Percentiles rank a stretch among this genome's conserved stretches.
phyloP scores from a whole-genome alignment of 2,329 filamentous ascomycete species.

The Shiraia sp. region DNA sequence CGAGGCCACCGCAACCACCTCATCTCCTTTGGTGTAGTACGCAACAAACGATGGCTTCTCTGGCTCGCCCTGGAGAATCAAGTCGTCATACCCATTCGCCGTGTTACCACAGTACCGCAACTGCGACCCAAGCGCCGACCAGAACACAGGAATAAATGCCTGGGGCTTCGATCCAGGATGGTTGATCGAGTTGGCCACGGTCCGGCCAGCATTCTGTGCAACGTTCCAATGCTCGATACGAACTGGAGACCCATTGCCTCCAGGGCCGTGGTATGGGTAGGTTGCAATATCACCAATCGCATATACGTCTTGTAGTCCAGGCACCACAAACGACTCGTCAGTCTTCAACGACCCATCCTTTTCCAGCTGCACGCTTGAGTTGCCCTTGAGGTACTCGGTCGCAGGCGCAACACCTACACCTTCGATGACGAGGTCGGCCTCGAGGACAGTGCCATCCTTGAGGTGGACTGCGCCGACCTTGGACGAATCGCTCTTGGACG shows the following conservation, averaged over 20 bases:
- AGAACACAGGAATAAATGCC: conserved; percentile 91
- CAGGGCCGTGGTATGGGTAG: conserved; percentile 91
- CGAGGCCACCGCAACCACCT: conserved; percentile 84
- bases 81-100: conserved; percentile 78
- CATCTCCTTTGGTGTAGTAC: conserved; percentile 86
- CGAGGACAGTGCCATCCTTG: conserved; percentile 81
- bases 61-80: conserved; percentile 75
- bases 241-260: conserved; percentile 70
- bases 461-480: conserved; percentile 80
- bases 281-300: conserved; percentile 95
- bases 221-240: conserved; percentile 99
- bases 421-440: conserved; percentile 87
- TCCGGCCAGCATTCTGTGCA: conserved; percentile 86
- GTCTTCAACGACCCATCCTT: conserved; percentile 84
- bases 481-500: conserved; percentile 67
- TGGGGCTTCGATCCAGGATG: conserved; percentile 65
- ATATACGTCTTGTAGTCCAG: conserved; percentile 79
- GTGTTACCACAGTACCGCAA: conserved; percentile 93
- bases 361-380: conserved; percentile 70
- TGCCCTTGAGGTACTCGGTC: conserved; percentile 79
- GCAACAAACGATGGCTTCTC: conserved; percentile 79
- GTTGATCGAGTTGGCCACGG: conserved; percentile 76
- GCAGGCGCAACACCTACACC: conserved; percentile 87
- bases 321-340: conserved; percentile 77
- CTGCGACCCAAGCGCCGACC: conserved; percentile 89